phyloP scores from a whole-genome alignment of 2,329 filamentous ascomycete species.

The Cladosporium sp. region DNA sequence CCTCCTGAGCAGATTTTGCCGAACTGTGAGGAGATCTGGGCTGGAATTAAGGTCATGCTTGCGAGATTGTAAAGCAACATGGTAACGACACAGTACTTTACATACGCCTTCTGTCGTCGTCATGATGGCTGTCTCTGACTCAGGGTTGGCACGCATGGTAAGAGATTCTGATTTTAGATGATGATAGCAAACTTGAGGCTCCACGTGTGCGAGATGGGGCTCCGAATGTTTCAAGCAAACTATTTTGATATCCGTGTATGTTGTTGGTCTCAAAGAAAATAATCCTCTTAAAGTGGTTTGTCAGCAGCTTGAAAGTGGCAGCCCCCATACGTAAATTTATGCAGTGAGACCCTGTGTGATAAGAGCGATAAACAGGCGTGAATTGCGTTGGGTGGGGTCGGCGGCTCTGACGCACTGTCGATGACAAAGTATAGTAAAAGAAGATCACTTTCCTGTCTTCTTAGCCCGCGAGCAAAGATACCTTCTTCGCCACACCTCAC shows the following conservation, averaged over 20 bases:
- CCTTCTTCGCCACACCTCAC: not conserved
- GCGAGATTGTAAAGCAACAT: slow-evolving; percentile 10
- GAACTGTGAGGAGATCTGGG: slow-evolving; percentile 17
- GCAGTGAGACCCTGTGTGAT: not conserved
- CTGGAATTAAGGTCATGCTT: slow-evolving; percentile 35
- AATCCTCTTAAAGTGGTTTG: not conserved
- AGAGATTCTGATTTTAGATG: not conserved
- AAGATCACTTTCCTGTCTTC: not conserved
- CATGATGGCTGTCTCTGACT: not conserved
- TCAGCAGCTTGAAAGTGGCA: not conserved
- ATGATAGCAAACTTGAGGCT: not conserved
- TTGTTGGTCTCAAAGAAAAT: no score
- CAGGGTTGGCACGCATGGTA: not conserved
- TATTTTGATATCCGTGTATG: no score
- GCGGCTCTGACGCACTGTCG: slow-evolving; percentile 1
- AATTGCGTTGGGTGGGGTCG: not conserved
- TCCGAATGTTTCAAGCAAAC: not conserved
- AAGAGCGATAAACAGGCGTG: not conserved
- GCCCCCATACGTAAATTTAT: not conserved
- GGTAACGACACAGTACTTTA: not conserved
- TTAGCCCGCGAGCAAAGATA: not conserved
- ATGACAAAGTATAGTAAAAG: slow-evolving; percentile 1
- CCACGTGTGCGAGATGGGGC: not conserved
- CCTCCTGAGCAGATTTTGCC: slow-evolving; percentile 19
- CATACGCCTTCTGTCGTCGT: not conserved